phyloP scores from a whole-genome alignment of 1,284 basidiomycete species.

The Mycena sp. region DNA sequence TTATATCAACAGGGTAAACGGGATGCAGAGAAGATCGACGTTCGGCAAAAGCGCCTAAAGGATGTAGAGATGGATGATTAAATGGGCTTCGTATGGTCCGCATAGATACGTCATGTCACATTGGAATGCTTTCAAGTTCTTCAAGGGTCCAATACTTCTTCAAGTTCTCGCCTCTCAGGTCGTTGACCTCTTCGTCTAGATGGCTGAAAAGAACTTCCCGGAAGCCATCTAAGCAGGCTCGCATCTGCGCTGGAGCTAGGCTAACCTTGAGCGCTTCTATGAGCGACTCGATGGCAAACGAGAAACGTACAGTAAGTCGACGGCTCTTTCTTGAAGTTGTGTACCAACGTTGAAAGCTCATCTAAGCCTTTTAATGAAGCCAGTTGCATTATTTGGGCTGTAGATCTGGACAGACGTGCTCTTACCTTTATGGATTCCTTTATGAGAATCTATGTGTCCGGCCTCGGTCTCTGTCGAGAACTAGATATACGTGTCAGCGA shows the following conservation, averaged over 20 bases:
- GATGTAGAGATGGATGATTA: slow-evolving; percentile 28
- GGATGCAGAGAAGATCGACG: slow-evolving; percentile 36
- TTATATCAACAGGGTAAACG: slow-evolving; percentile 29
- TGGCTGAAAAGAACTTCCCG: slow-evolving; percentile 72
- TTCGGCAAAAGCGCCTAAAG: slow-evolving; percentile 30
- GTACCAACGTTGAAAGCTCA: slow-evolving; percentile 56
- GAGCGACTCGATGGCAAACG: neutral
- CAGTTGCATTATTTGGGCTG: neutral
- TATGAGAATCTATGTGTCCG: slow-evolving; percentile 68
- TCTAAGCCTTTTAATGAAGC: slow-evolving; percentile 56
- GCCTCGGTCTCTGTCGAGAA: slow-evolving; percentile 59
- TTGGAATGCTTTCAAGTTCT: slow-evolving; percentile 60
- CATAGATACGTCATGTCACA: slow-evolving; percentile 17
- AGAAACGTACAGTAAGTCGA: slow-evolving; percentile 52
- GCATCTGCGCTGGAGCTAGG: slow-evolving; percentile 59
- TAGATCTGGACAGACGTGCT: slow-evolving; percentile 38
- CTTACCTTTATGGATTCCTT: slow-evolving; percentile 66
- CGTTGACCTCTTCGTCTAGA: slow-evolving; percentile 57
- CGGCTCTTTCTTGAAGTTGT: slow-evolving; percentile 58
- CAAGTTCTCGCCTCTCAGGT: slow-evolving; percentile 69
- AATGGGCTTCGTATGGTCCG: neutral
- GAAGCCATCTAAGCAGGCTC: slow-evolving; percentile 68
- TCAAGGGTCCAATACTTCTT: slow-evolving; percentile 71
- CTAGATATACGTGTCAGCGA: slow-evolving; percentile 1
- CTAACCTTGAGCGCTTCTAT: neutral